Evolutionary conservation across 306 rosid species (phyloP), one percentile per base, ranked within the genome.

Genomic region (Sesbania bispinosa): DNA sequence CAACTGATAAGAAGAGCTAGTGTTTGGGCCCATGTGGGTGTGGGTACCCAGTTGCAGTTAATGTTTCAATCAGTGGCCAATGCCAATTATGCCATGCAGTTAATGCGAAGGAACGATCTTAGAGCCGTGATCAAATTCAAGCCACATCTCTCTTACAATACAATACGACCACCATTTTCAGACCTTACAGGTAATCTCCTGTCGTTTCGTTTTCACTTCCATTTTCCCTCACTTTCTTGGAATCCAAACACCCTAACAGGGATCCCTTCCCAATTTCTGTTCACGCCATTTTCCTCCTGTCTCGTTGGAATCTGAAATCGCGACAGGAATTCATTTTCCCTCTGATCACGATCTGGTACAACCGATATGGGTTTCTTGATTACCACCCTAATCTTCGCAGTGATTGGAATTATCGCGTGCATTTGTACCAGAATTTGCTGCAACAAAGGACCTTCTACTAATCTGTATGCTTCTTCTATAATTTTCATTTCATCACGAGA

Each of bases 371-470:
- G 88, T 11, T 90, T 90, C 64, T 36, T 86, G 57, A 87, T 85
- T 6, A 85, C 96, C 18, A 73, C 87, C 71, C 74, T 90, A 27
- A 80, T 90, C 46, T 90, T 90, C 80, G 36, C 30, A 8, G 75
- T 72, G 64, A 51, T 88, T 77, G 96, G 93, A 58, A 77, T 90
- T 41, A 77, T 87, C 33, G 89, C 85, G 5, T 84, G 80, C 11
- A 65, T 90, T 6, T 85, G 81, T 58, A 76, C 87, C 64, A 62
- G 81, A 76, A 82, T 90, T 76, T 87, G 91, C 79, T 85, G 81
- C 82, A 85, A 84, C 78, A 77, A 67, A 82, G 96, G 96, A 66
- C 77, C 93, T 66, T 85, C 96, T 27, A 45, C 89, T 54, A 90
- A 90, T 85, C 66, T 90, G 96, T 90, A 78, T 14, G 83, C 19